Evolutionary conservation across 768 basidiomycete species (phyloP).

Genomic region (Amanita subjunquillea): DNA sequence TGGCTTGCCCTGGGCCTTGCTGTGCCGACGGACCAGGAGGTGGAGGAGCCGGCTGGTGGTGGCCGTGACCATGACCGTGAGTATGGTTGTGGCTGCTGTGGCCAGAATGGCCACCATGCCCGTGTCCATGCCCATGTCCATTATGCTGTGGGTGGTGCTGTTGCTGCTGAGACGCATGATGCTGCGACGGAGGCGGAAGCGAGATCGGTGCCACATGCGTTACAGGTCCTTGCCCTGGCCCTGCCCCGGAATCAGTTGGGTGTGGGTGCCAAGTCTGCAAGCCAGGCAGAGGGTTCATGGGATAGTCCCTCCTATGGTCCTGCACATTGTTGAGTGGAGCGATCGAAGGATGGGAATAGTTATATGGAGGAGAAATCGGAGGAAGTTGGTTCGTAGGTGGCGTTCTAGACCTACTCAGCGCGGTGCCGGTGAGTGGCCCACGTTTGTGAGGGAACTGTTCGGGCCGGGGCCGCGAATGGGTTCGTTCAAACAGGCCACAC

Average conservation of each 20-base stretch:
- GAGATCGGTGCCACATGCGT: background rate
- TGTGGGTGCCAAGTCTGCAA: slow-evolving; percentile 36
- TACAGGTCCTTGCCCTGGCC: background rate
- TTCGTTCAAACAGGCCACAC: slow-evolving; percentile 74
- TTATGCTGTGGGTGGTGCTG: background rate
- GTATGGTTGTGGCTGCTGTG: background rate
- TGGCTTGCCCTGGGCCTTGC: background rate
- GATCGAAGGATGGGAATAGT: slow-evolving; percentile 43
- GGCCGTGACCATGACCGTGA: background rate
- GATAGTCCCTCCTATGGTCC: slow-evolving; percentile 7
- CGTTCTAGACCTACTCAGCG: slow-evolving; percentile 35
- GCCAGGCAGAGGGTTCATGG: slow-evolving; percentile 29
- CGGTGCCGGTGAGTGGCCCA: slow-evolving; percentile 48
- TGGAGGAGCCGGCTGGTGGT: background rate
- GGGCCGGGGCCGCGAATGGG: slow-evolving; percentile 67
- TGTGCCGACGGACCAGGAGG: background rate
- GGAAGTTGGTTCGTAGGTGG: slow-evolving; percentile 34
- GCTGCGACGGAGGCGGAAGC: background rate
- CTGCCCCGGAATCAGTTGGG: background rate
- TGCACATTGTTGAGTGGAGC: slow-evolving; percentile 23
- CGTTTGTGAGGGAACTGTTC: slow-evolving; percentile 78
- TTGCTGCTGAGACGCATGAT: background rate
- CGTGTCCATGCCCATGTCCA: background rate
- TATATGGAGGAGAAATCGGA: slow-evolving; percentile 38
- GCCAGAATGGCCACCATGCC: background rate